Percentiles rank a stretch among this genome's conserved stretches.
Conservation (phyloP, 176 grass and related monocot genomes). For the Pontederia crassipes region DNA sequence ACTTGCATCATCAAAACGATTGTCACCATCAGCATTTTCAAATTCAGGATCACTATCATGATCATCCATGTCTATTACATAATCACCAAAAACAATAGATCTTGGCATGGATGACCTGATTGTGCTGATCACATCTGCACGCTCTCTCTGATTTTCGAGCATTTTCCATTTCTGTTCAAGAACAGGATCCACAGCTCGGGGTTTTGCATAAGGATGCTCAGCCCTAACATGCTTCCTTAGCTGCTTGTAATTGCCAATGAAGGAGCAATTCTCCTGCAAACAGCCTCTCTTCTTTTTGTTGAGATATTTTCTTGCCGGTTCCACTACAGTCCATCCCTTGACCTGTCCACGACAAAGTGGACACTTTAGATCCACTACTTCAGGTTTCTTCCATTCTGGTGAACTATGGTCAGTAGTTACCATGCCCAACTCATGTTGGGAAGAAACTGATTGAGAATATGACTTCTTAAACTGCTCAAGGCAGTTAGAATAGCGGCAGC, state of each 20-base stretch:
- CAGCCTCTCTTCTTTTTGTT: conserved; percentile 7
- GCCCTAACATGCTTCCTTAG: neutral
- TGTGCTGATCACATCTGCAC: conserved; percentile 3
- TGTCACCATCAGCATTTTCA: neutral
- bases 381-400: conserved; percentile 1
- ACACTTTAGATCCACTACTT: neutral
- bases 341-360: conserved; percentile 6
- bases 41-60: neutral
- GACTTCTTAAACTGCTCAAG: conserved; percentile 9
- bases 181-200: neutral
- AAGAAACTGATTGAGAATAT: neutral
- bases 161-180: conserved; percentile 1
- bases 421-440: neutral
- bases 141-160: neutral
- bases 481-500: conserved; percentile 3
- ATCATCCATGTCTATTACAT: conserved; percentile 3
- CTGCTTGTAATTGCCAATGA: conserved; percentile 1
- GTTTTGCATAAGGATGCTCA: neutral
- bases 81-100: neutral
- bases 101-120: conserved; percentile 4
- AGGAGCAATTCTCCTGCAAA: conserved; percentile 3
- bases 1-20: conserved; percentile 1
- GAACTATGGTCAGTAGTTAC: neutral
- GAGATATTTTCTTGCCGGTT: conserved; percentile 5
- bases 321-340: conserved; percentile 7